Evolutionary conservation across 768 basidiomycete genomes (phyloP), one percentile per base, ranked within the genome.

Genomic region (Brasilioporus rufonigricans): DNA sequence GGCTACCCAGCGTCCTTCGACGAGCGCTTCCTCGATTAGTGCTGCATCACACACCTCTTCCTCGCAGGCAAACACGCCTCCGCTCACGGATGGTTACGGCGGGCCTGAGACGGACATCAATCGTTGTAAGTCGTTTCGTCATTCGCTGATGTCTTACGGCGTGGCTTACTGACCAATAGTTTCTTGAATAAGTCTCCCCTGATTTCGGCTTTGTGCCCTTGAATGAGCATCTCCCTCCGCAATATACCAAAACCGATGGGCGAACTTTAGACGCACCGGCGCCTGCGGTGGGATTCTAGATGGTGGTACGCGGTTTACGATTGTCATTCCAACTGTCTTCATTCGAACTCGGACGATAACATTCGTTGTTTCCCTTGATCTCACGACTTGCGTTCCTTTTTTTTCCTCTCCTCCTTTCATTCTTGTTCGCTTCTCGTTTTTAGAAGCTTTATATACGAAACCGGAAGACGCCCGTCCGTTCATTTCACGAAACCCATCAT

Each of bases 121-220:
- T 67, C 84, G 89, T 72, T 91, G 89, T 91, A 76, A 86, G 89
- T 87, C 59, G 64, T 58, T 53, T 64, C 51, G 52, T 54, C 38
- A 61, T 57, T 45, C 47, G 27, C 59, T 61, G n/a, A 23, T 56
- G 51, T 64, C 62, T 71, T 71, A 71, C 69, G 65, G 70, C 65
- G 74, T 75, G 67, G 65, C 71, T 75, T 77, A 78, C 76, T 80
- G 74, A 80, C 75, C 53, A 55, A 49, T 66, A 75, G 72, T 76
- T 71, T 72, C 64, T 65, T 70, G 63, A 70, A 71, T 52, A 70
- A 65, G 89, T 86, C 81, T 87, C 88, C 65, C 89, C 89, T 73
- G 88, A 90, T 79, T 90, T 89, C 76, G 89, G 86, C 57, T 91
- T 83, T 74, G 87, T 90, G 66, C 78, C 80, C 65, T 86, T 90